phyloP scores from a whole-genome alignment of 1,139 yeast genomes.

The Tardiomyces blankii region DNA sequence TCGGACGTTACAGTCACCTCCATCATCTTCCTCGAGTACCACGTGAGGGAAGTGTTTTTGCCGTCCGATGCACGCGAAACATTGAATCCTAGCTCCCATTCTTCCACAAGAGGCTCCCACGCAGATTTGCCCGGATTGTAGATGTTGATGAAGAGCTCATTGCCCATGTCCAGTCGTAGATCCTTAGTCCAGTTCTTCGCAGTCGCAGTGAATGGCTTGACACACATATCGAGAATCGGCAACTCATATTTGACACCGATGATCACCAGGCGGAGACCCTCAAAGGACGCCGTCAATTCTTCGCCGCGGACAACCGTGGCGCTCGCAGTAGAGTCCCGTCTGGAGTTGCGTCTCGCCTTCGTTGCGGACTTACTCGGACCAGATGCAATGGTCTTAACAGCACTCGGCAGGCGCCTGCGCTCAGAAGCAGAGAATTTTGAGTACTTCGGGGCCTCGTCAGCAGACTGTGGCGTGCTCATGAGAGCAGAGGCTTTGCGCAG shows the following conservation, averaged over 20 bases:
- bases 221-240: slow-evolving; percentile 75
- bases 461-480: slow-evolving; percentile 2
- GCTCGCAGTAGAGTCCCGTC: background rate
- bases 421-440: background rate
- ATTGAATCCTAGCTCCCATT: slow-evolving; percentile 75
- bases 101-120: slow-evolving; percentile 93
- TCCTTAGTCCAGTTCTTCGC: slow-evolving; percentile 91
- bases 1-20: slow-evolving; percentile 77
- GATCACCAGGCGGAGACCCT: slow-evolving; percentile 75
- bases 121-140: slow-evolving; percentile 86
- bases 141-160: slow-evolving; percentile 65
- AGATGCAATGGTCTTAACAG: background rate
- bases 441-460: slow-evolving; percentile 10
- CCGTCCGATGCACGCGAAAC: slow-evolving; percentile 36
- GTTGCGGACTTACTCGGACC: background rate
- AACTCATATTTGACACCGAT: slow-evolving; percentile 93
- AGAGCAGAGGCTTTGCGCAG: slow-evolving; percentile 61
- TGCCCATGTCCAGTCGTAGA: slow-evolving; percentile 46
- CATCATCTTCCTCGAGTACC: slow-evolving; percentile 63
- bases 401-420: background rate
- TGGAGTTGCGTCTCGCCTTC: background rate
- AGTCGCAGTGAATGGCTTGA: slow-evolving; percentile 58
- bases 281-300: slow-evolving; percentile 55
- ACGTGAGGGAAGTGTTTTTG: slow-evolving; percentile 42
- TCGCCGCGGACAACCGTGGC: slow-evolving; percentile 48